phyloP scores from a whole-genome alignment of 352 stramenopile genomes.

The Globisporangium nagaii region DNA sequence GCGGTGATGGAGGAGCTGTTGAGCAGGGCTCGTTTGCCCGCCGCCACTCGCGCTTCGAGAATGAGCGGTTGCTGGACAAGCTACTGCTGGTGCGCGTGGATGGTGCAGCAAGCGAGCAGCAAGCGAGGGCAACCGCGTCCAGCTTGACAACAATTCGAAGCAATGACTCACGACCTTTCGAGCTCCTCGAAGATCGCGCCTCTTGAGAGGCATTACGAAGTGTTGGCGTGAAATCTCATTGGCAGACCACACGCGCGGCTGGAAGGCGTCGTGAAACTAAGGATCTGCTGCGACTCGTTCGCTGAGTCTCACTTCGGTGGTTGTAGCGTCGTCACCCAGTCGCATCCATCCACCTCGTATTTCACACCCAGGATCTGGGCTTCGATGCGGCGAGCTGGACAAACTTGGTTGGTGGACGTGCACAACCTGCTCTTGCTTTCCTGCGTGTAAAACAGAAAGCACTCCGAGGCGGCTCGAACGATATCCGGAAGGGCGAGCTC shows the following conservation, averaged over 20 bases:
- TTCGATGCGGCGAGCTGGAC: no score
- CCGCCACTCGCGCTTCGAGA: constrained; percentile 1
- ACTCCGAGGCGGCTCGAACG: no score
- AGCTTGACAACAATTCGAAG: not conserved
- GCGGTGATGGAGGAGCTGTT: not conserved
- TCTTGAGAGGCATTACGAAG: not conserved
- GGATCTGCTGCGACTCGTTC: no score
- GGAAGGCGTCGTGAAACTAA: no score
- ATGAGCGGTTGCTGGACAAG: not conserved
- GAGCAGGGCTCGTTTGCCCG: not conserved
- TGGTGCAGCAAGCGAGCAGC: not conserved
- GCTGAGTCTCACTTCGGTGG: no score
- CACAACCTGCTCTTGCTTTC: no score
- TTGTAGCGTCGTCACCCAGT: no score
- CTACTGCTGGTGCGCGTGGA: not conserved
- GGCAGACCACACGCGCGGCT: not conserved
- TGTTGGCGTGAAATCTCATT: not conserved
- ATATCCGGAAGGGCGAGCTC: no score
- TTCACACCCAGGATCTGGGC: no score
- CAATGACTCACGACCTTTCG: not conserved
- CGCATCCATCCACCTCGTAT: no score
- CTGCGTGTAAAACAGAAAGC: no score
- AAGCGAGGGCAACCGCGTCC: not conserved
- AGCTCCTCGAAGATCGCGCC: not conserved
- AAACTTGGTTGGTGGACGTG: no score